Evolutionary conservation across 495 filamentous ascomycete species (phyloP).

Genomic region (Aspergillus incahuasiensis): DNA sequence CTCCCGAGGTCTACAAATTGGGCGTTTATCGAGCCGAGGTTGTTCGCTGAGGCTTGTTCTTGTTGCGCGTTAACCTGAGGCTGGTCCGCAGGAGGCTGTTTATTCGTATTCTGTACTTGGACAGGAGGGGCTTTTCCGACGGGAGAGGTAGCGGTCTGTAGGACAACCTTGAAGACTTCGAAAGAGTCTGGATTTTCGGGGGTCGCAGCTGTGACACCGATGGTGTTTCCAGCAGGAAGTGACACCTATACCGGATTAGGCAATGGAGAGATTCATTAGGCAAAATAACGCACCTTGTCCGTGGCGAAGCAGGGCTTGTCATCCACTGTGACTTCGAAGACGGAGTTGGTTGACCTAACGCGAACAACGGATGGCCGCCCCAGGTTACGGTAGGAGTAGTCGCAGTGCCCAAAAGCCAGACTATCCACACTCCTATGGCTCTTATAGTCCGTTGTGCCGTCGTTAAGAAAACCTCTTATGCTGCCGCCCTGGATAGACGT

Average conservation of each 20-base stretch:
- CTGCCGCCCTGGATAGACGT: conserved; percentile 57
- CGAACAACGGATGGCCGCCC: conserved; percentile 75
- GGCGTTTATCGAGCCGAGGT: conserved; percentile 31
- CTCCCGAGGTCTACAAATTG: conserved; percentile 81
- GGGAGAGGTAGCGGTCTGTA: conserved; percentile 44
- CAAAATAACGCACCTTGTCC: conserved; percentile 50
- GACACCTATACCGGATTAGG: conserved; percentile 42
- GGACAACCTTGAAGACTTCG: conserved; percentile 82
- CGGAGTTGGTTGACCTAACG: conserved; percentile 57
- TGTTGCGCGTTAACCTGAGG: conserved; percentile 26
- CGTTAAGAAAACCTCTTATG: conserved; percentile 89
- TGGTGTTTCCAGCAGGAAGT: conserved; percentile 75
- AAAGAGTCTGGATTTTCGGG: conserved; percentile 92
- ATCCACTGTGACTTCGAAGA: conserved; percentile 76
- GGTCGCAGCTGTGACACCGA: conserved; percentile 82
- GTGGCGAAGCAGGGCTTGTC: conserved; percentile 79
- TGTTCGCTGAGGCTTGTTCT: conserved; percentile 22
- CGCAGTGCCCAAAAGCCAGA: conserved; percentile 90
- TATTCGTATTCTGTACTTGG: conserved; percentile 29
- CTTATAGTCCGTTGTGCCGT: conserved; percentile 78
- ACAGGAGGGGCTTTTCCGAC: conserved; percentile 4
- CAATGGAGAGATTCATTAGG: not conserved
- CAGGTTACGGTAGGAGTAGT: conserved; percentile 85
- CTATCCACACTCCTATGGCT: conserved; percentile 72
- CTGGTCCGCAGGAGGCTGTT: conserved; percentile 31